Base-by-base conservation (phyloP, 352 stramenopile species). In the Pythium monospermum region DNA sequence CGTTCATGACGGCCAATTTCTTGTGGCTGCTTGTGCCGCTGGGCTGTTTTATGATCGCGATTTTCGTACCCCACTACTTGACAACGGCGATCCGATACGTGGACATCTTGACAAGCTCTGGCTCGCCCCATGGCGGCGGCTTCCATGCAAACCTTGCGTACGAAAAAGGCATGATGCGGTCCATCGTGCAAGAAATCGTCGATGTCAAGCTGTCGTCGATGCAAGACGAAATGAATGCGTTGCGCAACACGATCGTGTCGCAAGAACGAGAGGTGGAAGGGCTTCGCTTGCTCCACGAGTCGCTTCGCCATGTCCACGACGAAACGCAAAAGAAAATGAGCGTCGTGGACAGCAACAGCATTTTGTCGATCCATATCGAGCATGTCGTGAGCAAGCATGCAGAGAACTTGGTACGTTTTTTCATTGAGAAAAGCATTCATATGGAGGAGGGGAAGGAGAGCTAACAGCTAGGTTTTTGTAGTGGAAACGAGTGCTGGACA, bases 1-100 rank as follows among this genome's bases (percentile, higher is more conserved):
- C 73, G 28, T 87, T 89, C 59, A 82, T 86, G 72, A 75, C 73
- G 0, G 62, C 76, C 48, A 91, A 91, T 43, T 71, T 88, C 18
- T 21, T 88, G 36, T 91, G 79, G 79, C 71, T 91, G 8, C 59
- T 91, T 4, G 65, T 76, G 13, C 79, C 79, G 13, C 57, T 91
- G 3, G 81, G 65, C 28, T 91, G 79, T 44, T 91, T 87, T 45
- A 48, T 74, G 5, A 66, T 91, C 49, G 79, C 79, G 16, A 80
- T 91, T 52, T 61, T 76, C 11, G 79, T 85, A 2, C 79, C 79
- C 6, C 73, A 85, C 40, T 86, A 91, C 47, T 52, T 91, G 30
- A 85, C 73, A 26, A 75, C 59, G 0, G 74, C 71, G 2, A 85
- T 88, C 31, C 70, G 76, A 16, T 91, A 87, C 50, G 79, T 85